Base-by-base conservation (phyloP, 1,284 basidiomycete genomes). In the Quambalaria eucalypti region DNA sequence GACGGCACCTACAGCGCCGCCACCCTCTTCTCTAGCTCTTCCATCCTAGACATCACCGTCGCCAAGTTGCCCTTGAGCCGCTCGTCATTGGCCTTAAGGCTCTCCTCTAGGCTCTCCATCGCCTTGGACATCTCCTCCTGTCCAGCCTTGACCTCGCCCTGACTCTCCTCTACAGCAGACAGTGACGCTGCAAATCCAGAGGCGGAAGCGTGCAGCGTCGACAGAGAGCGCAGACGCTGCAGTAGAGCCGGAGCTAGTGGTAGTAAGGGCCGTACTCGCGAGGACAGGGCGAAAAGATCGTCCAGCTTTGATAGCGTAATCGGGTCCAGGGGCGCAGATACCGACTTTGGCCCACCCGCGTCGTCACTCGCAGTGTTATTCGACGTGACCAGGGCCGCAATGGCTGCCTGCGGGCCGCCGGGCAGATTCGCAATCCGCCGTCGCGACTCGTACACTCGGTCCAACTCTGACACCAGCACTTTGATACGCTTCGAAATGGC, bases 401-500 rank as follows among this genome's bases (percentile, higher is more conserved):
- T 78, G 51, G 5, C 68, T 65, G 26, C 69, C 68, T 33, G n/a
- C n/a, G 36, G 29, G n/a, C 30, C 25, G 16, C 19, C 46, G 16
- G 42, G 28, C 19, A 64, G 62, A 56, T 28, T 64, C 55, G 52
- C 62, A 28, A 78, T 71, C 56, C 78, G 77, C 4, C 76, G 67
- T 8, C 79, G 74, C 1, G 78, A 73, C 47, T 81, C 81, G 52
- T 87, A 85, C 0, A 86, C 83, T 19, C 91, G 84, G 58, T 97
- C 93, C 54, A 98, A 82, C 75, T 98, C 93, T 0, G 90, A 87
- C 7, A 93, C 82, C 16, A 97, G 83, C 8, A 96, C 80, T 71
- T 97, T 98, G 63, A 97, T 84, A 7, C 93, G 85, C 16, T 92
- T 84, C 1, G 90, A 90, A 61, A 97, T 88, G n/a, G 90, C 87